Base-by-base conservation (phyloP, 192 early-diverging fungal genomes). In the Umbelopsis isabellina region DNA sequence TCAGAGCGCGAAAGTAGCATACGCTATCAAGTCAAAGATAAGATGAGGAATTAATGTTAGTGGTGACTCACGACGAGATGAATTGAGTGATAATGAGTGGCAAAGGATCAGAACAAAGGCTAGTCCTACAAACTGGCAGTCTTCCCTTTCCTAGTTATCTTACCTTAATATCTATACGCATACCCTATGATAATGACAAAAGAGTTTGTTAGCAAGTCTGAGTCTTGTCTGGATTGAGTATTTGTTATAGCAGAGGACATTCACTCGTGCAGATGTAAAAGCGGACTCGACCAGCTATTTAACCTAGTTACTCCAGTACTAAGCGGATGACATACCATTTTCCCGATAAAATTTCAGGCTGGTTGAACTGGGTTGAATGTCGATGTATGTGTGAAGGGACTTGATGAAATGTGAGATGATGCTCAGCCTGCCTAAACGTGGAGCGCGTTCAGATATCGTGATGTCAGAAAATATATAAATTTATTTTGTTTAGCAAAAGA, bases 1-100 rank as follows among this genome's bases (percentile, higher is more conserved):
- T 97, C 97, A 9, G 91, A 94, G 73, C 87, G 92, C 68, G 88
- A 82, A 66, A 88, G 73, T 35, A 94, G 77, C 78, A 87, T 90
- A 77, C 85, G 83, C 84, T 87, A 67, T 20, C 10, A 65, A 27
- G n/a, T 46, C 23, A 46, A 50, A 20, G 13, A 37, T 25, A 15
- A 10, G 66, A 3, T 46, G 44, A 49, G 46, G 37, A 30, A 3
- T 30, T 41, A 5, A 41, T 68, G 66, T 66, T 66, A 61, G 30
- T 33, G 55, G 0, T n/a, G 51, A 52, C 37, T n/a, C 2, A 16
- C 25, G 37, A 6, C 37, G 27, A 41, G 37, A 41, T 41, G 10
- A 41, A 3, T 61, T n/a, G 10, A 18, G 27, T 16, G 16, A 18
- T 13, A 3, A 0, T 1, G 33, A 61, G 27, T 30, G 13, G 55